Evolutionary conservation across 2,329 filamentous ascomycete genomes (phyloP).

Genomic region (Aspergillus eucalypticola): DNA sequence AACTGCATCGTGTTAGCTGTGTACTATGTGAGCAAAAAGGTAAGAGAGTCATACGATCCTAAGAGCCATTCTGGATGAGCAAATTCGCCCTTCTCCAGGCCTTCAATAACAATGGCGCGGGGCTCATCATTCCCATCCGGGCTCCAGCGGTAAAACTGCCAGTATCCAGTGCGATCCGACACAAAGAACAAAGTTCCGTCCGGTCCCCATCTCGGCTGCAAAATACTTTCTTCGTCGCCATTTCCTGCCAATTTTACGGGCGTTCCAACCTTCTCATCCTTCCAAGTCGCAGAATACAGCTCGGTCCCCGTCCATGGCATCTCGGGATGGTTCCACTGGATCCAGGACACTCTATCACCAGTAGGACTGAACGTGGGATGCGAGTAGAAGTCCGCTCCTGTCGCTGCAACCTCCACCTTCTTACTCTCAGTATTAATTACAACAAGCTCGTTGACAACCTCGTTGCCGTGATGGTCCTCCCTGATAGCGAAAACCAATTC

Average conservation of each 20-base stretch:
- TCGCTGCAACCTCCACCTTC: constrained; percentile 41
- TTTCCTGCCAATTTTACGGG: constrained; percentile 45
- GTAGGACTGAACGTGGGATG: constrained; percentile 53
- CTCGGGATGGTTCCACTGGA: constrained; percentile 57
- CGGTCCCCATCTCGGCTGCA: constrained; percentile 54
- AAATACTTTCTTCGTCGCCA: constrained; percentile 44
- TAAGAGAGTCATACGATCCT: constrained; percentile 15
- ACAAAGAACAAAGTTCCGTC: constrained; percentile 53
- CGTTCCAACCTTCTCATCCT: constrained; percentile 35
- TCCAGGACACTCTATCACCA: constrained; percentile 52
- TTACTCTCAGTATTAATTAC: constrained; percentile 28
- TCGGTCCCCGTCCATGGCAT: constrained; percentile 54
- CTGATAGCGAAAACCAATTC: constrained; percentile 54
- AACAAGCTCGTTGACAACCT: constrained; percentile 35
- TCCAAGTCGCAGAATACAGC: constrained; percentile 49
- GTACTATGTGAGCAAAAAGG: too few species aligned
- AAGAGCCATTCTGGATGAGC: constrained; percentile 33
- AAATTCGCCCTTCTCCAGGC: constrained; percentile 44
- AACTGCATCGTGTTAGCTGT: constrained; percentile 9
- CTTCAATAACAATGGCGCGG: constrained; percentile 36
- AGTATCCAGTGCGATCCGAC: constrained; percentile 50
- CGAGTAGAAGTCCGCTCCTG: constrained; percentile 56
- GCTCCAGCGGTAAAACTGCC: constrained; percentile 47
- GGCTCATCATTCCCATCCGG: constrained; percentile 20
- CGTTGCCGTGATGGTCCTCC: constrained; percentile 50